A percentile compares a stretch with the other conserved stretches of the same genome.
Conservation (phyloP, 2,329 filamentous ascomycete genomes). For the Coniochaeta prunicola region DNA sequence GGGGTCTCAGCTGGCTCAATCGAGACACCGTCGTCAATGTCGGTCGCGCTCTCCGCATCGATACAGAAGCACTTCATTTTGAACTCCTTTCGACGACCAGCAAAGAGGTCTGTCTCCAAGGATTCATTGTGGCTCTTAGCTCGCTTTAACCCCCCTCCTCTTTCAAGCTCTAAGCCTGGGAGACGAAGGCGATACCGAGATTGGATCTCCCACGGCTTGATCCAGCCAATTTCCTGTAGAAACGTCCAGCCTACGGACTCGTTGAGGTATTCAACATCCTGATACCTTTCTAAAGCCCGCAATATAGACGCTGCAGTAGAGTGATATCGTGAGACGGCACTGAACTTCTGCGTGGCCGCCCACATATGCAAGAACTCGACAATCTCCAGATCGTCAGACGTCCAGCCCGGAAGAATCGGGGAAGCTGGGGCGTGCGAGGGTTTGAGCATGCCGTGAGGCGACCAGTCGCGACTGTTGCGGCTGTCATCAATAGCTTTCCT, state of each 20-base stretch:
- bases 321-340: conserved; percentile 43
- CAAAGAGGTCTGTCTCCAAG: conserved; percentile 35
- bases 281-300: conserved; percentile 53
- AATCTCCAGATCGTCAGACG: conserved; percentile 41
- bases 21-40: conserved; percentile 77
- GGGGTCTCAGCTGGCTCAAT: conserved; percentile 49
- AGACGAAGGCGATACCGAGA: conserved; percentile 54
- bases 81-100: conserved; percentile 51
- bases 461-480: conserved; percentile 40
- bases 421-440: conserved; percentile 18
- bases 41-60: conserved; percentile 55
- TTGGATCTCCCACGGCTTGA: conserved; percentile 64
- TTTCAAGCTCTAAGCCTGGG: conserved; percentile 36
- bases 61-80: conserved; percentile 63
- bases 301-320: conserved; percentile 59
- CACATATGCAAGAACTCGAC: conserved; percentile 65
- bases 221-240: conserved; percentile 67
- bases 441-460: conserved; percentile 41
- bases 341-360: conserved; percentile 50
- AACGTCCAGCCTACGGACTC: conserved; percentile 52
- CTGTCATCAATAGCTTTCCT: conserved; percentile 42
- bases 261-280: conserved; percentile 36
- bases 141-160: conserved; percentile 32
- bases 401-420: conserved; percentile 6
- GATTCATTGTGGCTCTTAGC: conserved; percentile 19